phyloP scores from a whole-genome alignment of 257 asterid species.

The Solanum tarijense region DNA sequence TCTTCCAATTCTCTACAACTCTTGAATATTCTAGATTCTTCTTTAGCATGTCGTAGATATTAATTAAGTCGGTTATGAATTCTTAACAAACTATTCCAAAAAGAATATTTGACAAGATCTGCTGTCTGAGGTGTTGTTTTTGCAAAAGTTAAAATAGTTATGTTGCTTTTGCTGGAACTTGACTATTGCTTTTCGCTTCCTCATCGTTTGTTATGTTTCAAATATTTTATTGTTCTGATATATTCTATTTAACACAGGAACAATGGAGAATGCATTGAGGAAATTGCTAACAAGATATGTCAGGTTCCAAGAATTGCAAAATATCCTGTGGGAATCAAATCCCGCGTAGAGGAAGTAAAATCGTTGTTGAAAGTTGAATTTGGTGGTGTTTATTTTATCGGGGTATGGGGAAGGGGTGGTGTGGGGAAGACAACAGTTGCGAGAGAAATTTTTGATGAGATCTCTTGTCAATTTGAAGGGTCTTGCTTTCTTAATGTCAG shows the following conservation, averaged over 20 bases:
- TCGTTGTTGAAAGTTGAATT: background rate
- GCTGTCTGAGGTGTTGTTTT: background rate
- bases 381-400: background rate
- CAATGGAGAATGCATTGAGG: background rate
- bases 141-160: background rate
- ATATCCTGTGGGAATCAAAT: background rate
- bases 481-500: background rate
- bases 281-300: background rate
- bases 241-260: background rate
- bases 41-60: no score
- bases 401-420: background rate
- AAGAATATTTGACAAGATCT: background rate
- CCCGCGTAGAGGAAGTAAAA: background rate
- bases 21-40: no score
- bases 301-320: background rate
- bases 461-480: background rate
- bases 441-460: background rate
- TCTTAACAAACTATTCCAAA: background rate
- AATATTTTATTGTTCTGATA: background rate
- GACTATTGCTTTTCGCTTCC: background rate
- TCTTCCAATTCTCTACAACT: no score
- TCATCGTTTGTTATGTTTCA: background rate
- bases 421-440: constrained; percentile 6
- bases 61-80: no score
- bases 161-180: background rate